Conservation (phyloP, 2,329 filamentous ascomycete species). For the Fusarium lyarnte region DNA sequence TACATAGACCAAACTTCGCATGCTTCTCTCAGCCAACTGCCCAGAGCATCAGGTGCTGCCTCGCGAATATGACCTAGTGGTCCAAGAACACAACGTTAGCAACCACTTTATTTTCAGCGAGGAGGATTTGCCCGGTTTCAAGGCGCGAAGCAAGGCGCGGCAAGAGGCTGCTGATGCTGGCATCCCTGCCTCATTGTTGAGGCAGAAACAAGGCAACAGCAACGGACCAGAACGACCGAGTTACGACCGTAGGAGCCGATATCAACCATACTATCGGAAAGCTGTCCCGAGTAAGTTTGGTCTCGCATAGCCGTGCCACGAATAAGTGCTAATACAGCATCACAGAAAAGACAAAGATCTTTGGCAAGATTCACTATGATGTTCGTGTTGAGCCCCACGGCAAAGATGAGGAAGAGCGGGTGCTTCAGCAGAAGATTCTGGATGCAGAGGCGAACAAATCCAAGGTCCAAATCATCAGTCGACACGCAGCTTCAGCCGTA, state of each 20-base stretch:
- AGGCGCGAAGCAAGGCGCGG: slow-evolving; percentile 60
- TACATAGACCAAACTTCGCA: slow-evolving; percentile 56
- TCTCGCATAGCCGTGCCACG: not conserved
- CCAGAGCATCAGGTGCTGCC: slow-evolving; percentile 79
- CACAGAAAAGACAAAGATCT: slow-evolving; percentile 79
- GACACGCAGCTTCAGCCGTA: slow-evolving; percentile 60
- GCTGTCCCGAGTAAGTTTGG: slow-evolving; percentile 75
- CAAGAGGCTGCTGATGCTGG: slow-evolving; percentile 66
- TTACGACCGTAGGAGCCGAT: slow-evolving; percentile 56
- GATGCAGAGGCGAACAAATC: slow-evolving; percentile 61
- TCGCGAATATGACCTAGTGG: slow-evolving; percentile 85
- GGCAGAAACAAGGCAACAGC: slow-evolving; percentile 47
- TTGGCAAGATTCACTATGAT: slow-evolving; percentile 79
- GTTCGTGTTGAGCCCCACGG: slow-evolving; percentile 78
- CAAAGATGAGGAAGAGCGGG: slow-evolving; percentile 73
- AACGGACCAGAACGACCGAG: slow-evolving; percentile 55
- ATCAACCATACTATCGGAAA: slow-evolving; percentile 72
- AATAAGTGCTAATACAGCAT: slow-evolving; percentile 33
- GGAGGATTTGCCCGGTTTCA: slow-evolving; percentile 77
- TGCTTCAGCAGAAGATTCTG: slow-evolving; percentile 67
- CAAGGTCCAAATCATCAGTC: slow-evolving; percentile 61
- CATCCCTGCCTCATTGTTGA: slow-evolving; percentile 66
- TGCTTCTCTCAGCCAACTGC: slow-evolving; percentile 73
- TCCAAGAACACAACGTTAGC: slow-evolving; percentile 69
- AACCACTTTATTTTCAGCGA: slow-evolving; percentile 96